Percentiles rank a stretch among this genome's conserved stretches.
Evolutionary conservation across 2,329 filamentous ascomycete genomes (phyloP).

Genomic region (Verticillium klebahnii): DNA sequence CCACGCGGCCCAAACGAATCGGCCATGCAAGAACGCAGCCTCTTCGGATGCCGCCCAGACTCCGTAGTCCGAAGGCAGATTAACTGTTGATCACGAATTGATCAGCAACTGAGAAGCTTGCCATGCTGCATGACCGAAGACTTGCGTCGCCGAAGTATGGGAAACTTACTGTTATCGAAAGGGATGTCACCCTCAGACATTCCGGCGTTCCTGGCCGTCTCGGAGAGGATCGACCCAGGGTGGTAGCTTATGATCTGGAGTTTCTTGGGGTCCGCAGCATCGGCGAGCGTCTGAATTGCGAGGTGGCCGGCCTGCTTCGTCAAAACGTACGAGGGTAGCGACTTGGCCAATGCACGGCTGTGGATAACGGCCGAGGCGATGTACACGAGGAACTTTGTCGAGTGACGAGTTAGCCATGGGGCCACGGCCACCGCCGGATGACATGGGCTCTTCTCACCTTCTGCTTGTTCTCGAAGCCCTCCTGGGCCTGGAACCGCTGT

Average conservation of each 20-base stretch:
- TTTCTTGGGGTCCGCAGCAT: conserved; percentile 20
- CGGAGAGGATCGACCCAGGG: conserved; percentile 18
- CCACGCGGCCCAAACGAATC: conserved; percentile 45
- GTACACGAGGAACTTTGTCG: neutral
- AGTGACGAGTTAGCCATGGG: neutral
- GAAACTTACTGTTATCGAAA: conserved; percentile 21
- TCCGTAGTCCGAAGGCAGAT: conserved; percentile 34
- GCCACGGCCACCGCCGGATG: too few species aligned
- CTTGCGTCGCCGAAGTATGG: neutral
- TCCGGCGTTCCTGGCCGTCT: neutral
- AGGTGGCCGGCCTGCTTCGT: conserved; percentile 32
- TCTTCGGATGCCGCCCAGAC: conserved; percentile 40
- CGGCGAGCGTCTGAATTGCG: conserved; percentile 31
- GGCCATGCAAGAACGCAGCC: conserved; percentile 39
- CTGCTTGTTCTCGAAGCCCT: conserved; percentile 8
- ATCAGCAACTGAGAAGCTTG: neutral
- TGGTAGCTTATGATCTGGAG: conserved; percentile 22
- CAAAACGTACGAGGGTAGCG: conserved; percentile 25
- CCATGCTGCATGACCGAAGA: too few species aligned
- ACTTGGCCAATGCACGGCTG: neutral
- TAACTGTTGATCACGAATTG: neutral
- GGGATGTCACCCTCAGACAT: conserved; percentile 6
- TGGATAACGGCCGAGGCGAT: neutral
- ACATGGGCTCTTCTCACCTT: conserved; percentile 10
- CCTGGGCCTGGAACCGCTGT: conserved; percentile 26